A percentile compares a stretch with the other conserved stretches of the same genome.
phyloP scores from a whole-genome alignment of 83 land plant genomes.

The Larix sibirica region DNA sequence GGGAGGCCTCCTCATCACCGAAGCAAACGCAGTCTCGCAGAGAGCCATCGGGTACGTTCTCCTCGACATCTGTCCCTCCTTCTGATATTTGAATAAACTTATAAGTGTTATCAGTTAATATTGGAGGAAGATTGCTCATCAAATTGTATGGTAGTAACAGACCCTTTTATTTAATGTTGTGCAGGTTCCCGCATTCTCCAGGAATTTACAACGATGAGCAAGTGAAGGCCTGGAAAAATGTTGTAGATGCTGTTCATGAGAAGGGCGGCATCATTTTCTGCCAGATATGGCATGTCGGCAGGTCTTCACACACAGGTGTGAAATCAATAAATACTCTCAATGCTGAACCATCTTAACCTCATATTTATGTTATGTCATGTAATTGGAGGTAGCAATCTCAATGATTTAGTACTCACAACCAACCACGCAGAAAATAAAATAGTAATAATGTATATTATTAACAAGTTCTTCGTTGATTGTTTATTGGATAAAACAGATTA shows the following conservation, averaged over 20 bases:
- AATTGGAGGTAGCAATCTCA: not conserved
- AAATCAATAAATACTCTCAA: not conserved
- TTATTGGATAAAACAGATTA: constrained; percentile 46
- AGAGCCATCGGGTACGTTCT: constrained; percentile 55
- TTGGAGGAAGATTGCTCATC: not conserved
- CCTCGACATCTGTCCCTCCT: not conserved
- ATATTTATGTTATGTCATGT: too few relatives aligned
- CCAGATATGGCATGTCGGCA: constrained; percentile 90
- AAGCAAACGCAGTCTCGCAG: constrained; percentile 59
- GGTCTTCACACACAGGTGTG: constrained; percentile 74
- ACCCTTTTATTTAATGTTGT: not conserved
- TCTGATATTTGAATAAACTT: not conserved
- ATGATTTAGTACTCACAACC: not conserved
- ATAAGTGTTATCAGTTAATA: too few relatives aligned
- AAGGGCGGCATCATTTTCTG: constrained; percentile 76
- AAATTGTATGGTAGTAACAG: not conserved
- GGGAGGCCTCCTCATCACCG: constrained; percentile 79
- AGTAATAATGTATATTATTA: too few relatives aligned
- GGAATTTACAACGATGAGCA: constrained; percentile 73
- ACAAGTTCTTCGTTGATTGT: constrained; percentile 48
- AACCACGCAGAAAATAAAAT: too few relatives aligned
- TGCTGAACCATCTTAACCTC: not conserved
- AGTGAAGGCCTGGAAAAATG: constrained; percentile 68
- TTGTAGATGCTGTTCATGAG: constrained; percentile 77
- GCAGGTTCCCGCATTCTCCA: constrained; percentile 73